A percentile compares a stretch with the other conserved stretches of the same genome.
phyloP scores from a whole-genome alignment of 2,329 filamentous ascomycete species.

The Colletotrichum destructivum region DNA sequence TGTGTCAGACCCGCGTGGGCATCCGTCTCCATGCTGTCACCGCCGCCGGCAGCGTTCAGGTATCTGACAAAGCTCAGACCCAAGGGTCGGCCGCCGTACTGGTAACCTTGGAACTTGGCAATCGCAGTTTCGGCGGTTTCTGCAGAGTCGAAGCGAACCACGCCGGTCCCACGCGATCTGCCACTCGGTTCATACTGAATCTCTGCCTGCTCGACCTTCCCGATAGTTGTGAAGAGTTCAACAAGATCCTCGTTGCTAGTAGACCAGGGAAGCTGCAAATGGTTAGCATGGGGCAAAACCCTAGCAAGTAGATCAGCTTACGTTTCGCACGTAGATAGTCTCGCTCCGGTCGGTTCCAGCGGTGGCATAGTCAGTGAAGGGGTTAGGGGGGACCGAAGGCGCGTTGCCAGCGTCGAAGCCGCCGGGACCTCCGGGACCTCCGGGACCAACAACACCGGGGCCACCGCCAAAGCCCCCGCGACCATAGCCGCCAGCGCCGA shows the following conservation, averaged over 20 bases:
- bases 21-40: constrained; percentile 87
- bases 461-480: constrained; percentile 49
- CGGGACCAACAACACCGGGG: constrained; percentile 58
- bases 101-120: constrained; percentile 96
- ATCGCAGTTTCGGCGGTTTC: constrained; percentile 95
- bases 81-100: constrained; percentile 95
- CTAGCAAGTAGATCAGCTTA: constrained; percentile 65
- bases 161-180: constrained; percentile 92
- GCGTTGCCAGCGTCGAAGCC: constrained; percentile 64
- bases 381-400: constrained; percentile 78
- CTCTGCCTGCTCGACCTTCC: constrained; percentile 98
- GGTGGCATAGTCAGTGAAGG: constrained; percentile 94
- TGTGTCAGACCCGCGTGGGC: constrained; percentile 86
- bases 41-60: constrained; percentile 74
- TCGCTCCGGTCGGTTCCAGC: constrained; percentile 87
- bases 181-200: constrained; percentile 99
- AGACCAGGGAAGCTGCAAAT: constrained; percentile 89
- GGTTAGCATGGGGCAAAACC: constrained; percentile 42
- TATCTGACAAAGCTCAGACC: constrained; percentile 97
- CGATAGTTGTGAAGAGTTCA: constrained; percentile 97
- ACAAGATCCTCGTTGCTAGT: constrained; percentile 98
- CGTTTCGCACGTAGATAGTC: constrained; percentile 96
- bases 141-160: constrained; percentile 90
- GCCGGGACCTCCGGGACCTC: constrained; percentile 62
- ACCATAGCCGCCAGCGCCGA: constrained; percentile 58